Percentiles rank a stretch among this genome's conserved stretches.
phyloP scores from a whole-genome alignment of 345 rosid genomes.

The Firmiana major region DNA sequence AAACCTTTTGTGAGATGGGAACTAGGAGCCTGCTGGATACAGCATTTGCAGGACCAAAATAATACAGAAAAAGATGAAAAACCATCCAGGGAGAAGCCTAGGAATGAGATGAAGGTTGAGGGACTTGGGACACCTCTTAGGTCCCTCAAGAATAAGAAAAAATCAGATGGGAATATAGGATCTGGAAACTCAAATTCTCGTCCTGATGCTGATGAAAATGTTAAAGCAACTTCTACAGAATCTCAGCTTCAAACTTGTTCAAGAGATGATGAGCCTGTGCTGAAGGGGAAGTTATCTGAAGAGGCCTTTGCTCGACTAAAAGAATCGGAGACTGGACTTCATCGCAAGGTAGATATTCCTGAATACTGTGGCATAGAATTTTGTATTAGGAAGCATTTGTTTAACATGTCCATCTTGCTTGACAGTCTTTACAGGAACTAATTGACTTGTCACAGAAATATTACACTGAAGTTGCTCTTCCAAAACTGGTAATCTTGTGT shows the following conservation, averaged over 20 bases:
- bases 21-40: constrained; percentile 99
- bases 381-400: constrained; percentile 14
- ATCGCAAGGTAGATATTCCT: constrained; percentile 55
- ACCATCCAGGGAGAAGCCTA: constrained; percentile 53
- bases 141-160: constrained; percentile 81
- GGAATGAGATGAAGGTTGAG: constrained; percentile 88
- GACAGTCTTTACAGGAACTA: constrained; percentile 81
- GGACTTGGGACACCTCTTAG: constrained; percentile 94
- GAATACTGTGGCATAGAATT: constrained; percentile 15
- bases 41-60: constrained; percentile 90
- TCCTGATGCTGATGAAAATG: constrained; percentile 37
- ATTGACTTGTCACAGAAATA: constrained; percentile 77
- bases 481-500: constrained; percentile 68
- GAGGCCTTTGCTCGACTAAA: constrained; percentile 72
- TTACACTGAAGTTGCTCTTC: constrained; percentile 88
- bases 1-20: constrained; percentile 89
- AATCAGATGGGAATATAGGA: constrained; percentile 44
- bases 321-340: constrained; percentile 94
- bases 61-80: constrained; percentile 85
- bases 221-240: constrained; percentile 37
- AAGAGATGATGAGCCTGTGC: constrained; percentile 52
- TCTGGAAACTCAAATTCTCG: constrained; percentile 38
- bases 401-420: constrained; percentile 29
- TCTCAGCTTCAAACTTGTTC: constrained; percentile 46
- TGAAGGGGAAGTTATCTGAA: constrained; percentile 62